phyloP scores from a whole-genome alignment of 345 rosid species.

The Populus nigra region DNA sequence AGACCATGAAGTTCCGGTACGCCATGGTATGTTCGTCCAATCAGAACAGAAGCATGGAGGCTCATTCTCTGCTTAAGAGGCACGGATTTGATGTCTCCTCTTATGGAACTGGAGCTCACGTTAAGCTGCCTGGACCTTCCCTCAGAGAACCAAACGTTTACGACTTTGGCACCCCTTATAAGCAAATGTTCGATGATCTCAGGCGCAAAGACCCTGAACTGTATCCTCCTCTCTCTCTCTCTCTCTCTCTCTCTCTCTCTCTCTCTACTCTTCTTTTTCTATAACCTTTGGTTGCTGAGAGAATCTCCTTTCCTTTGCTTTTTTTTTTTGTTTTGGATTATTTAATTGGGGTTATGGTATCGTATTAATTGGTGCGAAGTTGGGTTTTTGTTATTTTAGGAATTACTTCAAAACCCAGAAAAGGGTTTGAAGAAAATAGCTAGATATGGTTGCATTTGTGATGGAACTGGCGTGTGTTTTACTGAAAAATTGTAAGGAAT shows the following conservation, averaged over 20 bases:
- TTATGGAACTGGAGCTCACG: constrained; percentile 68
- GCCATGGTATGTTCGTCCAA: constrained; percentile 94
- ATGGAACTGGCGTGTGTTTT: no score
- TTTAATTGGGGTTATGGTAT: neutral
- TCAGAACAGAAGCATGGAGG: constrained; percentile 91
- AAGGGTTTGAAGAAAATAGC: no score
- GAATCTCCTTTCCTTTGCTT: neutral
- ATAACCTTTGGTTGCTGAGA: constrained; percentile 4
- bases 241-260: neutral
- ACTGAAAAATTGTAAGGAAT: neutral
- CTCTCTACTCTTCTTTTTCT: neutral
- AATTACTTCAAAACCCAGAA: neutral
- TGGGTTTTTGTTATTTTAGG: neutral
- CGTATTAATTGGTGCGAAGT: neutral
- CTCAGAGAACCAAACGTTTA: constrained; percentile 85
- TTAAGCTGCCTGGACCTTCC: constrained; percentile 88
- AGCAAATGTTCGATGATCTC: constrained; percentile 92
- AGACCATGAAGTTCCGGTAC: constrained; percentile 61
- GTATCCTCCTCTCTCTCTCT: constrained; percentile 40
- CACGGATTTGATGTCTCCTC: constrained; percentile 78
- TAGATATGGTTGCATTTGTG: no score
- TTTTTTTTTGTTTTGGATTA: neutral
- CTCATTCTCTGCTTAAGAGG: constrained; percentile 78
- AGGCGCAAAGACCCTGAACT: constrained; percentile 93
- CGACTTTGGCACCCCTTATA: constrained; percentile 94